These are phyloP conservation scores for Hermanozyma aechmeae DNA, from an alignment of 805 yeast genomes.

Conservation along the genomic window DNA sequence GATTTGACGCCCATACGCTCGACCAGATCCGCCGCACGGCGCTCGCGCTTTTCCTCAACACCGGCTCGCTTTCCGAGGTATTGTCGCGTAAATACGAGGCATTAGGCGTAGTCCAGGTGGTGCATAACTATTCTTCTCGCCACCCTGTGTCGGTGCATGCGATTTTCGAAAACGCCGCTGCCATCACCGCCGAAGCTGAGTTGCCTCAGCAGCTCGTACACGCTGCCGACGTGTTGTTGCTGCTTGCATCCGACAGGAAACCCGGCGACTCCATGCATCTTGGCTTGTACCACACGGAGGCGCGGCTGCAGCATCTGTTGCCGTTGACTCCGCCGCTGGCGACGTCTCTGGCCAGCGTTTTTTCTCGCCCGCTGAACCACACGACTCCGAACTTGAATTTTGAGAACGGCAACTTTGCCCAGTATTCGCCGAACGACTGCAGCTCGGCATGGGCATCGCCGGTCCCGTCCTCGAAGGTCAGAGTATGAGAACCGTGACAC, in stretches of 20 bases:
- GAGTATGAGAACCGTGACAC: too few relatives aligned
- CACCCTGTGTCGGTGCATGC: constrained; percentile 6
- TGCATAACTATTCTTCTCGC: constrained; percentile 18
- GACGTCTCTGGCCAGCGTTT: too few relatives aligned
- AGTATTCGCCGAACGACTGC: too few relatives aligned
- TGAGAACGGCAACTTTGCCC: too few relatives aligned
- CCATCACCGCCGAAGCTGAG: constrained; percentile 5
- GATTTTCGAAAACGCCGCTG: constrained; percentile 6
- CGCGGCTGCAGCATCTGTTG: not conserved
- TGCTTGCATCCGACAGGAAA: constrained; percentile 2
- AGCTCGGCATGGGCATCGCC: too few relatives aligned
- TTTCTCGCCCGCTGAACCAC: too few relatives aligned
- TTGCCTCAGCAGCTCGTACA: constrained; percentile 5
- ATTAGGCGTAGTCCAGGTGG: constrained; percentile 45
- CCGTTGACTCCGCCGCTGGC: not conserved
- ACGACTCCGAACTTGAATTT: too few relatives aligned
- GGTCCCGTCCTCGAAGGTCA: too few relatives aligned
- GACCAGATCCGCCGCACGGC: constrained; percentile 31
- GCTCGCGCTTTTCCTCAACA: constrained; percentile 32
- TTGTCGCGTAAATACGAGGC: constrained; percentile 40
- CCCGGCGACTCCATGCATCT: constrained; percentile 1
- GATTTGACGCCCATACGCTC: constrained; percentile 35
- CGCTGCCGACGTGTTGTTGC: constrained; percentile 8
- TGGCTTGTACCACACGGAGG: too few relatives aligned
- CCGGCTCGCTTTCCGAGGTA: constrained; percentile 42